Conservation (phyloP, 495 filamentous ascomycete species). For the Wilcoxina mikolae region DNA sequence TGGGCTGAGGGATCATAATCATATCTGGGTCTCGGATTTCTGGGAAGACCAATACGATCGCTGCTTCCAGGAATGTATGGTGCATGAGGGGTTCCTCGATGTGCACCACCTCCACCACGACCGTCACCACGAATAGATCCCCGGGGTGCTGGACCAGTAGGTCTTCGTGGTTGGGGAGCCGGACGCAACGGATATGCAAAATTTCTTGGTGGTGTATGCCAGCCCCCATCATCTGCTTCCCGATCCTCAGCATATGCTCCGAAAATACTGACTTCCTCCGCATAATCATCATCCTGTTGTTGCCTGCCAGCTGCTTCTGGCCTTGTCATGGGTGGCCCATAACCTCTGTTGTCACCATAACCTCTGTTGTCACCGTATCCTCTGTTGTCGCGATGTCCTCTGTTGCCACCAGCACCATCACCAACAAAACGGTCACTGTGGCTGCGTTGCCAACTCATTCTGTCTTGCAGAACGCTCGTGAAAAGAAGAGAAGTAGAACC, state of each 20-base stretch:
- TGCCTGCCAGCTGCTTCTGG: too few relatives aligned
- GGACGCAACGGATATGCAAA: conserved; percentile 1
- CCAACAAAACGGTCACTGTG: neutral
- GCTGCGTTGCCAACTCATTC: neutral
- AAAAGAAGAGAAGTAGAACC: neutral
- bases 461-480: neutral
- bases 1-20: conserved; percentile 13
- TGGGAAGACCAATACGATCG: conserved; percentile 15
- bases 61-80: neutral
- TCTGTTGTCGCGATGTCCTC: neutral
- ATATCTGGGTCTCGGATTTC: conserved; percentile 18
- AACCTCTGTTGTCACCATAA: neutral
- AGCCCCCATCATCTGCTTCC: neutral
- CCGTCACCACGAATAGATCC: neutral
- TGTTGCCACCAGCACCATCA: neutral
- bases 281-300: too few relatives aligned
- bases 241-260: conserved; percentile 9
- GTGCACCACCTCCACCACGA: neutral
- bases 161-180: neutral
- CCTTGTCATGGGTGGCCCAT: too few relatives aligned
- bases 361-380: neutral
- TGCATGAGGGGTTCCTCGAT: neutral
- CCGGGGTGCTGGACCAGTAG: conserved; percentile 1
- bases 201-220: neutral
- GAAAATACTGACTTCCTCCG: too few relatives aligned